A percentile compares a stretch with the other conserved stretches of the same genome.
These are phyloP conservation scores for Wickerhamomyces bisporus DNA, from an alignment of 805 yeast genomes.

Conservation along the genomic window DNA sequence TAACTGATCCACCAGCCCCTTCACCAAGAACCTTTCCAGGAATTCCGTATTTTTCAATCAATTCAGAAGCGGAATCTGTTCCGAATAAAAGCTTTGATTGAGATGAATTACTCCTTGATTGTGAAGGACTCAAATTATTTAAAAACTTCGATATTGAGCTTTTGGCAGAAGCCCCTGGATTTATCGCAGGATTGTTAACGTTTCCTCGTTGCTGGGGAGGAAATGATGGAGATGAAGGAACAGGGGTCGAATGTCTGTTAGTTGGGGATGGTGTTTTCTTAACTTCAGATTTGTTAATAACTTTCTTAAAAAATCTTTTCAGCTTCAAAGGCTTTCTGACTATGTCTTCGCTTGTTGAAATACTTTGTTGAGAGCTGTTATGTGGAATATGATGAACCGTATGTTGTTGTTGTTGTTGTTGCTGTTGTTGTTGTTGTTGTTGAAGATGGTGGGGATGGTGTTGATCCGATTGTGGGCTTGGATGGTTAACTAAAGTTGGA, in stretches of 20 bases:
- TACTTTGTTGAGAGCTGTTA: not conserved
- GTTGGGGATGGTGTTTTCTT: not conserved
- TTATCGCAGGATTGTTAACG: not conserved
- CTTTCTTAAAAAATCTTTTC: slow-evolving; percentile 49
- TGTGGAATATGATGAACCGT: not conserved
- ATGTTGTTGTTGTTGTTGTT: slow-evolving; percentile 3
- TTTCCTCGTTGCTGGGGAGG: too few species aligned
- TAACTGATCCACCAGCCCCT: slow-evolving; percentile 95
- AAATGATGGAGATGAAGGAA: too few species aligned
- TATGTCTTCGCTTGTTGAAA: slow-evolving; percentile 1
- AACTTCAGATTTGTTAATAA: slow-evolving; percentile 10
- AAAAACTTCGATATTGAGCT: slow-evolving; percentile 19
- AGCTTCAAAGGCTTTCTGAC: slow-evolving; percentile 26
- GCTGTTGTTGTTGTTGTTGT: slow-evolving; percentile 3
- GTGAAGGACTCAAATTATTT: slow-evolving; percentile 19
- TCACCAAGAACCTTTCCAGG: slow-evolving; percentile 76
- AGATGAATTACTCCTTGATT: slow-evolving; percentile 9
- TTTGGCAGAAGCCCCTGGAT: slow-evolving; percentile 2
- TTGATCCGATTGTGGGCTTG: slow-evolving; percentile 9
- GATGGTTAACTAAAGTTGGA: slow-evolving; percentile 15
- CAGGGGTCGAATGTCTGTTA: not conserved
- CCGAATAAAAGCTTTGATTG: slow-evolving; percentile 31
- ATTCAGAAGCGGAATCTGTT: slow-evolving; percentile 32
- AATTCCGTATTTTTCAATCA: slow-evolving; percentile 64
- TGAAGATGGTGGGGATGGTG: slow-evolving; percentile 6